Conservation (phyloP, 805 yeast genomes). For the Pichia nanzhaoensis region DNA sequence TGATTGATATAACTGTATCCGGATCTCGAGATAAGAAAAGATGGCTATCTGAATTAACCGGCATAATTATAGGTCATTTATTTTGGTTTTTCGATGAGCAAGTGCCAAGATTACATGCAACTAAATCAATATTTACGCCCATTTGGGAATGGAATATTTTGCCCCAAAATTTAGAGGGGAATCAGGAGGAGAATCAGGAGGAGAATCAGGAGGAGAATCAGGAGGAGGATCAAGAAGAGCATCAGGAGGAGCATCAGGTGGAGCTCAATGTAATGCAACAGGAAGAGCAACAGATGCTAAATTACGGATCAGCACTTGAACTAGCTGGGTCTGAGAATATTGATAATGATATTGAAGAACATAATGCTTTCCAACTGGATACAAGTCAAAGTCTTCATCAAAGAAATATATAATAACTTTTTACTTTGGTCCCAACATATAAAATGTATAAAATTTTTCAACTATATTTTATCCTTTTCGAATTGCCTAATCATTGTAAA, state of each 20-base stretch:
- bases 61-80: slow-evolving; percentile 38
- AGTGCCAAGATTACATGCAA: slow-evolving; percentile 32
- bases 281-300: no score
- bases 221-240: not conserved
- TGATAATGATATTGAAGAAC: no score
- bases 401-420: no score
- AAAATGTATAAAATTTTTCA: not conserved
- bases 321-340: not conserved
- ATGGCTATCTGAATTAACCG: slow-evolving; percentile 25
- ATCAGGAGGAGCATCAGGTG: not conserved
- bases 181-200: not conserved
- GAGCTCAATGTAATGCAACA: no score
- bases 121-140: slow-evolving; percentile 34
- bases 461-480: not conserved
- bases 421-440: not conserved
- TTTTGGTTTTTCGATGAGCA: slow-evolving; percentile 36
- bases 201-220: not conserved
- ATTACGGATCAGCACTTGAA: no score
- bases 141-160: slow-evolving; percentile 33
- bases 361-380: no score
- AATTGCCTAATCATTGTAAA: slow-evolving; percentile 15
- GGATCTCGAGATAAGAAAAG: slow-evolving; percentile 1
- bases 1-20: slow-evolving; percentile 14
- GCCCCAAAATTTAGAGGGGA: not conserved
- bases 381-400: no score